Conservation (phyloP, 1,284 basidiomycete species). For the Abortiporus biennis region DNA sequence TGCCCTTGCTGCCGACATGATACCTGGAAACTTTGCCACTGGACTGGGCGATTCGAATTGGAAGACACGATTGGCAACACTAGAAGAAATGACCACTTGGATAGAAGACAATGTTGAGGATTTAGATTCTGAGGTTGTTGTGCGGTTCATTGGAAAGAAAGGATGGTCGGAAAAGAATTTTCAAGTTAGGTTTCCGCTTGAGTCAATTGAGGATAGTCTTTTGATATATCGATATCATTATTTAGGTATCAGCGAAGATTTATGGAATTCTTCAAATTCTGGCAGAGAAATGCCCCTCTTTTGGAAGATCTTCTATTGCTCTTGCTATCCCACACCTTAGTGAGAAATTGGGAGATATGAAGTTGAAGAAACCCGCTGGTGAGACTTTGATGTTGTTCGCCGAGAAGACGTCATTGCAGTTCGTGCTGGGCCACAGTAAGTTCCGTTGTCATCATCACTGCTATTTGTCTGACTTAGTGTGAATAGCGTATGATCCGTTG, state of each 20-base stretch:
- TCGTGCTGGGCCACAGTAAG: conserved; percentile 88
- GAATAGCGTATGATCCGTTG: conserved; percentile 82
- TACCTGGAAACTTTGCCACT: conserved; percentile 69
- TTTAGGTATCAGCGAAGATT: conserved; percentile 82
- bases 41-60: conserved; percentile 85
- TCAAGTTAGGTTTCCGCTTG: conserved; percentile 49
- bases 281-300: conserved; percentile 76
- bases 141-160: conserved; percentile 89
- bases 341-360: conserved; percentile 96
- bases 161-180: conserved; percentile 99
- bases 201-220: background rate
- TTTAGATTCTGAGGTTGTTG: conserved; percentile 85
- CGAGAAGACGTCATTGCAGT: conserved; percentile 92
- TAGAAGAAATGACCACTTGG: conserved; percentile 87
- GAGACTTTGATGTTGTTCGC: conserved; percentile 81
- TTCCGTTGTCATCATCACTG: conserved; percentile 6
- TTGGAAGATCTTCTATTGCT: conserved; percentile 83
- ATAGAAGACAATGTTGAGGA: conserved; percentile 61
- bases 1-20: conserved; percentile 64
- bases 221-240: conserved; percentile 5
- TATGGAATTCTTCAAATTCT: conserved; percentile 74
- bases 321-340: conserved; percentile 81
- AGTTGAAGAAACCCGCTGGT: conserved; percentile 96
- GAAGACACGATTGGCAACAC: conserved; percentile 87
- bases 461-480: conserved; percentile 3